phyloP scores from a whole-genome alignment of 495 filamentous ascomycete genomes.

The Xylaria telfairii region DNA sequence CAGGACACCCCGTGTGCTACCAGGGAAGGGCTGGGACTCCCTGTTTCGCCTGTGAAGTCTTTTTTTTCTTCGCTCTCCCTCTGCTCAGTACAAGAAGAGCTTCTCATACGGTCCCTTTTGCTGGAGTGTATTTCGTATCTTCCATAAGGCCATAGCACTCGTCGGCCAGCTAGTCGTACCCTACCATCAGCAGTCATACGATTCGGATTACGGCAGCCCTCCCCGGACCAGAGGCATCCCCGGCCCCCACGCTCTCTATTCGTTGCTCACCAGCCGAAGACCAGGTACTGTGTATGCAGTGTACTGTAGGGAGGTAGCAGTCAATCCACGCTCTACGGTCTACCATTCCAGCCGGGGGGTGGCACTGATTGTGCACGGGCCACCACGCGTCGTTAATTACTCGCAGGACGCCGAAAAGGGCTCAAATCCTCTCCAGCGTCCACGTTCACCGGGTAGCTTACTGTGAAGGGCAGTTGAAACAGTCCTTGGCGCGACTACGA shows the following conservation, averaged over 20 bases:
- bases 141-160: background rate
- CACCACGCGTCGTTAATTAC: conserved; percentile 11
- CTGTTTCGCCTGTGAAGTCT: conserved; percentile 9
- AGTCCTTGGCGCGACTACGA: conserved; percentile 12
- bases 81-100: background rate
- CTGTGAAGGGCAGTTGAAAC: conserved; percentile 25
- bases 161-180: background rate
- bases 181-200: conserved; percentile 14
- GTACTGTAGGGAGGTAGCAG: background rate
- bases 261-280: background rate
- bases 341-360: background rate
- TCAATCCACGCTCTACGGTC: background rate
- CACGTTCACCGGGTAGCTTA: conserved; percentile 19
- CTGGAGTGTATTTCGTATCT: background rate
- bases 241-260: conserved; percentile 19
- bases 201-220: conserved; percentile 15
- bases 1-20: conserved; percentile 32
- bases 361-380: conserved; percentile 14
- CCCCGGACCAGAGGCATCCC: background rate
- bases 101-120: background rate
- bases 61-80: background rate
- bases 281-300: background rate
- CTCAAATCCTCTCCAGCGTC: background rate
- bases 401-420: conserved; percentile 12
- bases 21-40: conserved; percentile 17